A percentile compares a stretch with the other conserved stretches of the same genome.
Conservation (phyloP, 1,284 basidiomycete species). For the Golubevia pallescens region DNA sequence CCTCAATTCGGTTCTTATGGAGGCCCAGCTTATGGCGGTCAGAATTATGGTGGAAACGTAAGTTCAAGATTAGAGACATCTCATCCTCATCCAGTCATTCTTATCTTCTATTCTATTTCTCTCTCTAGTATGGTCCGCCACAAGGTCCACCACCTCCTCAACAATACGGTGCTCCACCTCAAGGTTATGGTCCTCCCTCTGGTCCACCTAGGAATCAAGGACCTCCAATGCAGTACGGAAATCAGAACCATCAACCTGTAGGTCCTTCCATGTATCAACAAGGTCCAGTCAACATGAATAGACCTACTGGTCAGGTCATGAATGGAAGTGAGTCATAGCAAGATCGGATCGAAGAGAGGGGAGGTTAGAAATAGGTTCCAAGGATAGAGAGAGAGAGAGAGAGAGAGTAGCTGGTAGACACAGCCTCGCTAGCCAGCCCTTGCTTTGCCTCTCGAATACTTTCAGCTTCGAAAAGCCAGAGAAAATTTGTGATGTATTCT, state of each 20-base stretch:
- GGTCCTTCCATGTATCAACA: conserved; percentile 49
- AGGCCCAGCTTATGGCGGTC: not conserved
- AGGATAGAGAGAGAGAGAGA: not conserved
- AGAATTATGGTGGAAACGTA: conserved; percentile 15
- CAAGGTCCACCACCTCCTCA: conserved; percentile 13
- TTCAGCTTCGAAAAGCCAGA: too few species aligned
- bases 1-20: too few species aligned
- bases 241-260: conserved; percentile 18
- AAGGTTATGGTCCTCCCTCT: conserved; percentile 19
- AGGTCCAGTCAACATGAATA: conserved; percentile 31
- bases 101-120: conserved; percentile 2
- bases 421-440: too few species aligned
- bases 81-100: not conserved
- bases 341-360: too few species aligned
- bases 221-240: not conserved
- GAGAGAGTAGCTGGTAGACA: too few species aligned
- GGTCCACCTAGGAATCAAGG: conserved; percentile 11
- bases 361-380: not conserved
- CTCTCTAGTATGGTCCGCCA: conserved; percentile 1
- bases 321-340: conserved; percentile 23
- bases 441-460: too few species aligned
- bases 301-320: conserved; percentile 46
- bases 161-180: conserved; percentile 24
- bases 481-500: too few species aligned
- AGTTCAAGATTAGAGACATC: conserved; percentile 3